Conservation (phyloP, 805 yeast genomes). For the Wickerhamomyces bovis region DNA sequence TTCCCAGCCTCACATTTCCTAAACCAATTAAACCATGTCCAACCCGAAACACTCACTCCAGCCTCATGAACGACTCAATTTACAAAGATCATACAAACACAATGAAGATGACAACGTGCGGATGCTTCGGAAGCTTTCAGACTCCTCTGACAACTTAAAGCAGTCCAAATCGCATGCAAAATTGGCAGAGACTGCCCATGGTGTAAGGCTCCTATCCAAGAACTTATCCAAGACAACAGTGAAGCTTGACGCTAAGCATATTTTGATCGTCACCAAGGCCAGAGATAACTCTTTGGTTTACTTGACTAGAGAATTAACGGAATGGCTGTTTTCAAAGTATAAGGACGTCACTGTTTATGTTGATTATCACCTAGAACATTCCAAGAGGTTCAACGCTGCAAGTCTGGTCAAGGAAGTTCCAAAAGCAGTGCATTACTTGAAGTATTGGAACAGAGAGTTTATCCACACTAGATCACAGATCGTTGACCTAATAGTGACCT, state of each 20-base stretch:
- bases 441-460: conserved; percentile 65
- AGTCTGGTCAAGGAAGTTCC: conserved; percentile 46
- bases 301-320: conserved; percentile 72
- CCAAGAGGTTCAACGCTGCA: conserved; percentile 56
- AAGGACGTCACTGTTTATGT: conserved; percentile 54
- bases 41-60: background rate
- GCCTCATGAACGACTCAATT: background rate
- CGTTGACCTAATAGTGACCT: conserved; percentile 75
- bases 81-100: background rate
- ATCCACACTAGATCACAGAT: conserved; percentile 36
- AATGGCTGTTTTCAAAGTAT: conserved; percentile 53
- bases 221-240: conserved; percentile 67
- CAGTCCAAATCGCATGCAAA: conserved; percentile 66
- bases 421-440: conserved; percentile 38
- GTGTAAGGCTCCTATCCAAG: conserved; percentile 69
- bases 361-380: conserved; percentile 57
- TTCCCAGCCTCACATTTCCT: background rate
- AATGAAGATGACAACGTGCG: conserved; percentile 16
- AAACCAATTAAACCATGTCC: background rate
- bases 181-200: conserved; percentile 75
- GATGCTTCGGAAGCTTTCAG: conserved; percentile 20
- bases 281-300: conserved; percentile 73
- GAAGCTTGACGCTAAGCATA: conserved; percentile 59
- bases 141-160: conserved; percentile 37
- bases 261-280: conserved; percentile 85